A percentile compares a stretch with the other conserved stretches of the same genome.
Evolutionary conservation across 2,329 filamentous ascomycete species (phyloP).

Genomic region (Dryadomyces quercivorus): DNA sequence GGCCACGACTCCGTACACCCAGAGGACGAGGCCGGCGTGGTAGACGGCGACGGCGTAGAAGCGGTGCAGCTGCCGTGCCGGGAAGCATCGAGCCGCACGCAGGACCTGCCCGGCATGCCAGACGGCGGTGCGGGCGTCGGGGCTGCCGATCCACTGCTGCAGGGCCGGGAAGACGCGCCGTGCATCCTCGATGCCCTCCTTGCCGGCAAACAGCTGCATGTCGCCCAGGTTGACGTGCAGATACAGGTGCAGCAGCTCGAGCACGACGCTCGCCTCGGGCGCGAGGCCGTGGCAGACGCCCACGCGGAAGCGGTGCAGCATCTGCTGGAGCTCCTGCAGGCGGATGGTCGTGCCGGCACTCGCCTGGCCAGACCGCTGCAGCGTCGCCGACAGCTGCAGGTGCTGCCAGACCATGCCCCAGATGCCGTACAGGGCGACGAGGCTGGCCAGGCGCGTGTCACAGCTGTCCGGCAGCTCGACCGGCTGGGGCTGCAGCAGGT

Average conservation of each 20-base stretch:
- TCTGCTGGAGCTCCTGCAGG: constrained; percentile 49
- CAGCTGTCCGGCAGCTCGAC: constrained; percentile 4
- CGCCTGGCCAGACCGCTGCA: background rate
- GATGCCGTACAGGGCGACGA: constrained; percentile 2
- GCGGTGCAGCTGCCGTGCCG: constrained; percentile 42
- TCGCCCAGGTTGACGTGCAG: constrained; percentile 53
- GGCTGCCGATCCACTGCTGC: constrained; percentile 8
- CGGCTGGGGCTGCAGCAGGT: constrained; percentile 4
- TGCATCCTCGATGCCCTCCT: constrained; percentile 55
- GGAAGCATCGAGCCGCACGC: constrained; percentile 13
- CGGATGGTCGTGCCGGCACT: constrained; percentile 18
- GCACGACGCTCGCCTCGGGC: constrained; percentile 26
- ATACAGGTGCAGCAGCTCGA: constrained; percentile 48
- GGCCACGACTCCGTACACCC: constrained; percentile 52
- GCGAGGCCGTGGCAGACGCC: background rate
- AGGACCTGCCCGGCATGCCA: constrained; percentile 13
- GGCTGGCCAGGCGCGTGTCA: constrained; percentile 1
- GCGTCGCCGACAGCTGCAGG: background rate
- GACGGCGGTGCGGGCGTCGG: constrained; percentile 8
- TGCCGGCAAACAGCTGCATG: constrained; percentile 53
- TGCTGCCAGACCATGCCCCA: constrained; percentile 9
- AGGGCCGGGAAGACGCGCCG: constrained; percentile 18
- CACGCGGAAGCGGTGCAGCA: constrained; percentile 32
- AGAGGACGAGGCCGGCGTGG: constrained; percentile 54
- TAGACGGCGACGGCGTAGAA: constrained; percentile 59